A percentile compares a stretch with the other conserved stretches of the same genome.
Conservation (phyloP, 805 yeast species). For the Tetrapisispora namnaoensis region DNA sequence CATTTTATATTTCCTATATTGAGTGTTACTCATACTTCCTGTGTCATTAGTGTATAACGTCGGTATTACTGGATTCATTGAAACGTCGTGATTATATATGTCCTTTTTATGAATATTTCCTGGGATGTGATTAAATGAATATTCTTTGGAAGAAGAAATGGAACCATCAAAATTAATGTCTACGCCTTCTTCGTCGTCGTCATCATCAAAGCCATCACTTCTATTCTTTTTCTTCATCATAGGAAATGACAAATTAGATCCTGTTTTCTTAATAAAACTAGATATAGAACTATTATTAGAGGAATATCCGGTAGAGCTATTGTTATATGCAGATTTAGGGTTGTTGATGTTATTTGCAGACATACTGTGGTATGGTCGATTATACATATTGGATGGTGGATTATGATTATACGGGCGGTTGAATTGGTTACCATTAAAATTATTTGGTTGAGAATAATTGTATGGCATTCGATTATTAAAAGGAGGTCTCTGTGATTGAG, state of each 20-base stretch:
- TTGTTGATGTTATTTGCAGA: not conserved
- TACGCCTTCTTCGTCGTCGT: not conserved
- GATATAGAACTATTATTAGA: not conserved
- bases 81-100: conserved; percentile 42
- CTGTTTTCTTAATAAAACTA: not conserved
- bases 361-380: not conserved
- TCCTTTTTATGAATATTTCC: conserved; percentile 54
- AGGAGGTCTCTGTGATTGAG: not conserved
- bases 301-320: not conserved
- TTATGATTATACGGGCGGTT: not conserved
- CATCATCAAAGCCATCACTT: not conserved
- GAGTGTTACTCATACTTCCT: conserved; percentile 37
- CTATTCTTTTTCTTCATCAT: not conserved
- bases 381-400: not conserved
- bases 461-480: not conserved
- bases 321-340: not conserved
- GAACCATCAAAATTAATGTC: not conserved
- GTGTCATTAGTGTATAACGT: conserved; percentile 33
- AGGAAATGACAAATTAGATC: not conserved
- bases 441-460: not conserved
- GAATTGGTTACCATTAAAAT: not conserved
- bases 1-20: conserved; percentile 61
- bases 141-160: conserved; percentile 4
- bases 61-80: conserved; percentile 69
- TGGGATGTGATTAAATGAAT: conserved; percentile 56